These are phyloP conservation scores for Bolboschoenus planiculmis DNA, from an alignment of 176 grass and related monocot species.

Conservation along the genomic window DNA sequence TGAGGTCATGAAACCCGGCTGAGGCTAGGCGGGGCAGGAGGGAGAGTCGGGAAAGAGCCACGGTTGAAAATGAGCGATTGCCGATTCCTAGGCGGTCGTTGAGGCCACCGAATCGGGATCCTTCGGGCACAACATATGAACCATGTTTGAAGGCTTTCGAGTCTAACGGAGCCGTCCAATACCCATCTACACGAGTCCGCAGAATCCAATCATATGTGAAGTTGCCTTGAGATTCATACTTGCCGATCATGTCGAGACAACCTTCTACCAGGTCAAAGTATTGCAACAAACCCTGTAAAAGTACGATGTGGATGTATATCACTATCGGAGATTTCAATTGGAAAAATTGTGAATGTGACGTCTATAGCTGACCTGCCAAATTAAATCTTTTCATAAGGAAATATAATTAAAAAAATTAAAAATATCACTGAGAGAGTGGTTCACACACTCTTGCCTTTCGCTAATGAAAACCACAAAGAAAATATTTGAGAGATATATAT, in stretches of 20 bases:
- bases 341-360: not conserved
- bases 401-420: too few species aligned
- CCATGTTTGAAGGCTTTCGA: not conserved
- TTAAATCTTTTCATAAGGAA: not conserved
- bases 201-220: constrained; percentile 59
- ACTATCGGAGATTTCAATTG: not conserved
- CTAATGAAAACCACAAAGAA: not conserved
- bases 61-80: constrained; percentile 1
- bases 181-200: constrained; percentile 70
- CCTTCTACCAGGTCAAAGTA: constrained; percentile 85
- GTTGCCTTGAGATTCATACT: constrained; percentile 38
- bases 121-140: constrained; percentile 56
- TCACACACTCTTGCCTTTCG: not conserved
- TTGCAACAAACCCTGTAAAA: constrained; percentile 55
- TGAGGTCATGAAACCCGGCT: constrained; percentile 34
- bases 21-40: constrained; percentile 31
- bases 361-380: not conserved
- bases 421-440: not conserved
- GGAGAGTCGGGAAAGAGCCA: constrained; percentile 49
- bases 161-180: constrained; percentile 40
- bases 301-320: not conserved
- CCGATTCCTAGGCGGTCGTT: constrained; percentile 71
- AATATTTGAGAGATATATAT: too few species aligned
- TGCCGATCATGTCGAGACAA: constrained; percentile 49
- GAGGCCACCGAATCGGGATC: constrained; percentile 56